Conservation (phyloP, 345 rosid species). For the Boechera stricta region DNA sequence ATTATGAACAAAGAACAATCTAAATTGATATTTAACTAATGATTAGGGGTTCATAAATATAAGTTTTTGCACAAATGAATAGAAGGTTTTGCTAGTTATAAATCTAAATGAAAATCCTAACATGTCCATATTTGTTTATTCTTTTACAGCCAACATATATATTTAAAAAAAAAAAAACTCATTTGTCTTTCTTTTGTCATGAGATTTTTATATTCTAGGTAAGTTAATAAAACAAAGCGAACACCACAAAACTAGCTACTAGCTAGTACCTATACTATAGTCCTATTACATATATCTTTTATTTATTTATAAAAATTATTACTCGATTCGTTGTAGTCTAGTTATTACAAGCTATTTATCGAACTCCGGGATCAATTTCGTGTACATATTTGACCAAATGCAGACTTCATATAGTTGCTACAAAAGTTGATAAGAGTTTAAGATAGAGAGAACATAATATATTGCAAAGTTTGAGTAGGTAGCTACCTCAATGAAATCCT, state of each 20-base stretch:
- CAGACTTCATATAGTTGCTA: background rate
- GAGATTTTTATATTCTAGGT: background rate
- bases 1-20: background rate
- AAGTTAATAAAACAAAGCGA: background rate
- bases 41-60: background rate
- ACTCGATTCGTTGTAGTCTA: background rate
- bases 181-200: background rate
- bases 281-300: background rate
- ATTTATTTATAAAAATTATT: background rate
- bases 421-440: background rate
- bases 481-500: conserved; percentile 76
- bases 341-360: background rate
- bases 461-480: background rate
- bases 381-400: background rate
- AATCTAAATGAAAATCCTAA: background rate
- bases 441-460: background rate
- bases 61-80: background rate
- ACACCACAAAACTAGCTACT: background rate
- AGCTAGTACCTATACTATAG: background rate
- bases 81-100: background rate
- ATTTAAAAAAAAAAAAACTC: background rate
- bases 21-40: background rate
- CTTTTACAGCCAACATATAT: background rate
- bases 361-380: background rate
- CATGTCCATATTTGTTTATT: background rate